Conservation (phyloP, 2,329 filamentous ascomycete species). For the Alternaria panax region DNA sequence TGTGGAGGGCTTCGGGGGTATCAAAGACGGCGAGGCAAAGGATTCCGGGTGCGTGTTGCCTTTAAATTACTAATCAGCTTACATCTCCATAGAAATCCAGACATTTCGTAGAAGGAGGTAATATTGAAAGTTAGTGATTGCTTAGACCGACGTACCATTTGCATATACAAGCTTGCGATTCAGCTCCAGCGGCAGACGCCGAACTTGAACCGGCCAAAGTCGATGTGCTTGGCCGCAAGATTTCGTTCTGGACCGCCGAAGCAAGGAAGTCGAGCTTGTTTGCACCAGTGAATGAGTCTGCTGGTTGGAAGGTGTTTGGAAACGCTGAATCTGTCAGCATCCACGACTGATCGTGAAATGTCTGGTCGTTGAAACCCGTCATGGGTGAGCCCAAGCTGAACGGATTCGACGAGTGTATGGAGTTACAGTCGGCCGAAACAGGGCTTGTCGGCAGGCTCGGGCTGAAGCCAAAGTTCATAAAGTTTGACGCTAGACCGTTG, state of each 20-base stretch:
- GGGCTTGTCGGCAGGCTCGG: slow-evolving; percentile 30
- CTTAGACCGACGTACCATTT: slow-evolving; percentile 35
- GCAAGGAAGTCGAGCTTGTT: slow-evolving; percentile 42
- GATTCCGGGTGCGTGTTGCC: slow-evolving; percentile 36
- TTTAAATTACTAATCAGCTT: slow-evolving; percentile 2
- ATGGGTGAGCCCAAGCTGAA: slow-evolving; percentile 30
- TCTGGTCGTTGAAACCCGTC: slow-evolving; percentile 30
- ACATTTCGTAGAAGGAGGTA: background rate
- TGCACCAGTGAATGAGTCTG: slow-evolving; percentile 11
- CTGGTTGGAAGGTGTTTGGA: slow-evolving; percentile 21
- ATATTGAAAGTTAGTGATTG: background rate
- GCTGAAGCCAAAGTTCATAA: slow-evolving; percentile 37
- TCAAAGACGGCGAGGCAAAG: slow-evolving; percentile 42
- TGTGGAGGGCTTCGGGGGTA: slow-evolving; percentile 41
- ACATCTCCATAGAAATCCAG: background rate
- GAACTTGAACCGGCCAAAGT: slow-evolving; percentile 14
- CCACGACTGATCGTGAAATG: slow-evolving; percentile 35
- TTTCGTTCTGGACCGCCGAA: slow-evolving; percentile 38
- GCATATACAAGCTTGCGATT: slow-evolving; percentile 33
- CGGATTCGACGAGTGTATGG: slow-evolving; percentile 21
- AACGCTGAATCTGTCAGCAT: slow-evolving; percentile 39
- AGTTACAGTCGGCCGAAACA: slow-evolving; percentile 23
- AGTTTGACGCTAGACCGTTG: slow-evolving; percentile 36
- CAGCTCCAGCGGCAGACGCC: slow-evolving; percentile 6
- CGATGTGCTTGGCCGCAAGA: slow-evolving; percentile 27